Base-by-base conservation (phyloP, 495 filamentous ascomycete genomes). In the Tuber umbilicatum region DNA sequence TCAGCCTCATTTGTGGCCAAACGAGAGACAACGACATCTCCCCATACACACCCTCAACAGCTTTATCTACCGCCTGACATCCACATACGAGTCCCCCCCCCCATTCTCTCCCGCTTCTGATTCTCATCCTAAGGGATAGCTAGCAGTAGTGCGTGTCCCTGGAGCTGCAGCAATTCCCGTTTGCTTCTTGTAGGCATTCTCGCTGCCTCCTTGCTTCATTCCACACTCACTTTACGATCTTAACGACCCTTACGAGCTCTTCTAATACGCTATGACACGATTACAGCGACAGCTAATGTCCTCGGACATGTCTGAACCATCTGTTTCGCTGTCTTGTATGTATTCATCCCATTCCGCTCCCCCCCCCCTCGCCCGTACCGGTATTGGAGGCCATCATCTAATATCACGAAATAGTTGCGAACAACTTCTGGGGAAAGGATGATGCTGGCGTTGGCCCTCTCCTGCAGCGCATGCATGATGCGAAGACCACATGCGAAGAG, bases 381-480 rank as follows among this genome's bases (percentile, higher is more conserved):
- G 37, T 40, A 19, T 21, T 76, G 31, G 43, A 27, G 2, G n/a
- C 70, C 69, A 31, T 37, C 12, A 7, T 79, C 77, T 79, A 70
- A 79, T 50, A 70, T 41, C 70, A 23, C 64, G 16, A 79, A 72
- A 73, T 70, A 97, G 93, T 98, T 84, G 94, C 96, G 81, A 98
- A 98, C 85, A 98, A 99, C 83, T 99, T 99, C 85, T 99, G 96
- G 96, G 96, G 96, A 75, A 97, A 94, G 86, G 94, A 99, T 83
- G 96, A 99, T 86, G 96, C 96, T 60, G 96, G 96, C 78, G 92
- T 98, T 78, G 87, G 87, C 68, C 96, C 96, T 73, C 89, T 99
- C 84, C 88, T 99, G 64, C 93, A 96, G 82, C 94, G 96, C 82
- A 97, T 99, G 93, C 92, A 94, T 83, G 91, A 90, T 86, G 91